Evolutionary conservation across 2,329 filamentous ascomycete species (phyloP).

Genomic region (Beauveria scarabaeidicola): DNA sequence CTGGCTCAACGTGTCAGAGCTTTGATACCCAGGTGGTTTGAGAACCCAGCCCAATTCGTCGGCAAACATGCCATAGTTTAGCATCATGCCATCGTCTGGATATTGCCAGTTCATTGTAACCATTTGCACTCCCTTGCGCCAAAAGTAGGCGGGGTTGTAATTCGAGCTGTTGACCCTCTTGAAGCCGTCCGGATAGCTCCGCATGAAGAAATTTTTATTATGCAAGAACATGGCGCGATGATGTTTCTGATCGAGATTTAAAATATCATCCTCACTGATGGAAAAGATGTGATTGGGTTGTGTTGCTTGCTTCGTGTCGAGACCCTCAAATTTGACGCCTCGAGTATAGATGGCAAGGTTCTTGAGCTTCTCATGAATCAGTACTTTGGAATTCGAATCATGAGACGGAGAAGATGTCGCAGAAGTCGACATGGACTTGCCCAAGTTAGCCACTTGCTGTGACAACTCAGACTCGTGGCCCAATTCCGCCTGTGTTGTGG

Average conservation of each 20-base stretch:
- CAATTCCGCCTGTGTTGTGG: conserved; percentile 19
- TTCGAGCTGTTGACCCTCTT: conserved; percentile 82
- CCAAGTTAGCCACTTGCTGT: not conserved
- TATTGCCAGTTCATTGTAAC: conserved; percentile 97
- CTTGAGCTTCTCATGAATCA: conserved; percentile 63
- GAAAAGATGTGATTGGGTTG: conserved; percentile 71
- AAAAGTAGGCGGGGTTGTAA: conserved; percentile 83
- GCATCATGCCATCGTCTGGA: conserved; percentile 86
- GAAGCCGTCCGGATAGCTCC: conserved; percentile 72
- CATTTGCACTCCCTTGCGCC: conserved; percentile 95
- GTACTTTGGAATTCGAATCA: conserved; percentile 36
- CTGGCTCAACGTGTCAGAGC: conserved; percentile 29
- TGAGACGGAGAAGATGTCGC: not conserved
- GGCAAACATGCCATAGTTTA: conserved; percentile 97
- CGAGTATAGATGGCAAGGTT: conserved; percentile 77
- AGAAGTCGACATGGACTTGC: not conserved
- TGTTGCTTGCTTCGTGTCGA: conserved; percentile 55
- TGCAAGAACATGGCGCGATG: conserved; percentile 74
- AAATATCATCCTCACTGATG: conserved; percentile 73
- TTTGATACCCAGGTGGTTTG: conserved; percentile 69
- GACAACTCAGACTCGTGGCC: not conserved
- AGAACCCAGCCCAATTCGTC: conserved; percentile 75
- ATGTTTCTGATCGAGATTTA: conserved; percentile 47
- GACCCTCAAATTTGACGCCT: conserved; percentile 69
- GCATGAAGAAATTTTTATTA: conserved; percentile 81